Evolutionary conservation across 108 stramenopile genomes (phyloP).

Genomic region (Fragilariopsis cylindrus): DNA sequence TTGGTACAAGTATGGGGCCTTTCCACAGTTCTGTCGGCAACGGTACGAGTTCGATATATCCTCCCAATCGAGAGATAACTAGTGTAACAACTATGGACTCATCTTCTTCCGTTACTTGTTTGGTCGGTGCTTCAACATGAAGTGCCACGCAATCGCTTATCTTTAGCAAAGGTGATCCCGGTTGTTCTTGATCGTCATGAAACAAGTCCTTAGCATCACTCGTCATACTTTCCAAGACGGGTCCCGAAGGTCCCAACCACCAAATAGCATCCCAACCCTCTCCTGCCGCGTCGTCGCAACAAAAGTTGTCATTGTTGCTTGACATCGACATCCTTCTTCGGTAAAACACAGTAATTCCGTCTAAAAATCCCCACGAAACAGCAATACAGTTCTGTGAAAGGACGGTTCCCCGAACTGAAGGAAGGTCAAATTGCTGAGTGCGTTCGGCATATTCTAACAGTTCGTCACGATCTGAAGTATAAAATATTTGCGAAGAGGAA

Average conservation of each 20-base stretch:
- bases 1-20: conserved; percentile 37
- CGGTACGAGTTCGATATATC: conserved; percentile 72
- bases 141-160: conserved; percentile 26
- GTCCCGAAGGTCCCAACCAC: conserved; percentile 37
- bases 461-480: conserved; percentile 43
- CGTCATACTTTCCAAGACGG: conserved; percentile 30
- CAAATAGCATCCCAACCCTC: conserved; percentile 33
- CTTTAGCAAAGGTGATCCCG: conserved; percentile 28
- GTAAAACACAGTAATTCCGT: conserved; percentile 71
- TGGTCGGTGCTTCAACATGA: conserved; percentile 20
- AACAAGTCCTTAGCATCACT: conserved; percentile 21
- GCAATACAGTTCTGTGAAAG: conserved; percentile 68
- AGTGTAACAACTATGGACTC: conserved; percentile 38
- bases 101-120: not conserved
- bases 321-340: conserved; percentile 32
- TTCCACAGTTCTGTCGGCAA: conserved; percentile 63
- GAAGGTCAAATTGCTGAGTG: conserved; percentile 33
- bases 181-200: conserved; percentile 32
- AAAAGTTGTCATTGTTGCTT: not conserved
- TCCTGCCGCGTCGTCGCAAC: conserved; percentile 10
- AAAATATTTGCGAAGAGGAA: not conserved
- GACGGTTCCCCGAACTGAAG: conserved; percentile 51
- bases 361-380: conserved; percentile 77
- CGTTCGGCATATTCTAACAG: conserved; percentile 24
- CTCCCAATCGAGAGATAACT: conserved; percentile 73